Evolutionary conservation across 1,139 yeast genomes (phyloP).

Genomic region (Pneumocystis murina): DNA sequence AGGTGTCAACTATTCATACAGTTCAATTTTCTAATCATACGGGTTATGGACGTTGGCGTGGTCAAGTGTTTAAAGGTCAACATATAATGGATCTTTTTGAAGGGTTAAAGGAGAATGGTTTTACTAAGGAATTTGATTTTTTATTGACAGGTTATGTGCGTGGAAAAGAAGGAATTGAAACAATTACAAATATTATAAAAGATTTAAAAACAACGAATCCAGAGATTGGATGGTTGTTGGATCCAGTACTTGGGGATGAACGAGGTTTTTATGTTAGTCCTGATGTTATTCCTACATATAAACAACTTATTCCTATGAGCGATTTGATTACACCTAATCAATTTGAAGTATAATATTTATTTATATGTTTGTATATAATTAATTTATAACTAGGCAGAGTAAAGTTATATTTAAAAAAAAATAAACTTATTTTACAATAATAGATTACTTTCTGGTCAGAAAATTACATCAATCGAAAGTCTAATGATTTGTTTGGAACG

Average conservation of each 20-base stretch:
- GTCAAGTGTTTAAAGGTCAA: conserved; percentile 34
- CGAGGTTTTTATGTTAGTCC: conserved; percentile 53
- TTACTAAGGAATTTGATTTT: conserved; percentile 37
- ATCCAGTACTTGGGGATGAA: conserved; percentile 92
- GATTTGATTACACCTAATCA: conserved; percentile 79
- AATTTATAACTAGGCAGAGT: not conserved
- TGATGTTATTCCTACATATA: conserved; percentile 52
- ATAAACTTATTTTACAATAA: not conserved
- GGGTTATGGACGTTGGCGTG: conserved; percentile 25
- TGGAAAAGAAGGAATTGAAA: conserved; percentile 36
- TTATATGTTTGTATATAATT: not conserved
- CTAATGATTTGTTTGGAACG: conserved; percentile 34
- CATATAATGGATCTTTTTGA: conserved; percentile 31
- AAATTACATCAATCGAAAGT: conserved; percentile 30
- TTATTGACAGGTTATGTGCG: conserved; percentile 63
- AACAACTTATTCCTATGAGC: conserved; percentile 36
- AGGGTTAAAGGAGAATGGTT: conserved; percentile 34
- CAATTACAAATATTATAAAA: conserved; percentile 33
- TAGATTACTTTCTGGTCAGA: conserved; percentile 20
- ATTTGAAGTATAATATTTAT: conserved; percentile 59
- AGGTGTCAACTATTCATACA: conserved; percentile 66
- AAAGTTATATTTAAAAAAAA: not conserved
- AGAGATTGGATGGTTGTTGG: conserved; percentile 33
- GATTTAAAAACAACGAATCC: conserved; percentile 17
- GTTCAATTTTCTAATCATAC: conserved; percentile 75